Evolutionary conservation across 352 stramenopile species (phyloP), one percentile per base, ranked within the genome.

Genomic region (Phytopythium sindhum): DNA sequence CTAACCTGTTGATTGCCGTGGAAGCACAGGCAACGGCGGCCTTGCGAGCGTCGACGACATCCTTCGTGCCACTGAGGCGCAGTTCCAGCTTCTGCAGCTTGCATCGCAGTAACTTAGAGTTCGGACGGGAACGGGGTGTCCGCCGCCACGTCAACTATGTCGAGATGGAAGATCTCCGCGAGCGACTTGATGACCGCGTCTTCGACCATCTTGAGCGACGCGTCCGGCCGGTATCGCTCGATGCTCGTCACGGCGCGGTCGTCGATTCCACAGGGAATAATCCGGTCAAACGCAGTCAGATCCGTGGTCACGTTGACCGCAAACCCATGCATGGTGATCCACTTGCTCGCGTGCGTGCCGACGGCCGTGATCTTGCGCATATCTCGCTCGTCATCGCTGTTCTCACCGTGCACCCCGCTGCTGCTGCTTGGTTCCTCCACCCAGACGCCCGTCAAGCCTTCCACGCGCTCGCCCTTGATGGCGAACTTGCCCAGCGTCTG

Each of bases 321-420:
- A 73, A 99, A 97, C 35, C 98, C 98, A 71, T 99, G 98, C 73
- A 97, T 98, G 11, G 98, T 99, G 58, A 99, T 96, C 98, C 98
- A 99, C 52, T 90, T 77, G 53, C 89, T 98, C 4, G 91, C 91
- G 39, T 97, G 96, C 15, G 98, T 97, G 11, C 98, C 98, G 21
- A 99, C 90, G 0, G 97, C 97, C 15, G 95, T 95, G 67, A 99
- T 96, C 74, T 99, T 99, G 41, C 87, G 77, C 77, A 94, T 87
- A 24, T 89, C 85, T 19, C 75, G 74, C 37, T 74, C 76, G 56
- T 64, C 62, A n/a, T 88, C 57, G 35, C 73, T 69, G 21, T 44
- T 60, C 19, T n/a, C n/a, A 26, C 31, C 31, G 7, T 19, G 28
- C 19, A 4, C 31, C 2, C 50, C 70, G 60, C 55, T 67, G 33